Evolutionary conservation across 169 alveolate species (phyloP).

Genomic region (Babesia ovis): DNA sequence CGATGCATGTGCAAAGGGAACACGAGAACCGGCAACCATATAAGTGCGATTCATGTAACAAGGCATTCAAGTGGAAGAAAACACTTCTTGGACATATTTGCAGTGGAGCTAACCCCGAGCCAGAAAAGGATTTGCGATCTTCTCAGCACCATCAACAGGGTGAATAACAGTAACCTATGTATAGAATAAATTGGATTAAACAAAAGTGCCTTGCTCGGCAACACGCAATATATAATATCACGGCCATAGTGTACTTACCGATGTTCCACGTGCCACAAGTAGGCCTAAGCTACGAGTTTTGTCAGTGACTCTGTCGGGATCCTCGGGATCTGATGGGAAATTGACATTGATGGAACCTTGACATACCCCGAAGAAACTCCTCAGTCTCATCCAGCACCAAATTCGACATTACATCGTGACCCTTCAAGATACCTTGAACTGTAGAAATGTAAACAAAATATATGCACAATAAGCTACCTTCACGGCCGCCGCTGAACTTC

Average conservation of each 20-base stretch:
- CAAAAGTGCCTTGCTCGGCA: background rate
- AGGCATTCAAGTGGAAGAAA: conserved; percentile 38
- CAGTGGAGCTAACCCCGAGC: conserved; percentile 39
- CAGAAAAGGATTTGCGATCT: conserved; percentile 82
- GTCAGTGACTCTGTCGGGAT: conserved; percentile 74
- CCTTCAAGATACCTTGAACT: conserved; percentile 86
- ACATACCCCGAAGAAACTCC: conserved; percentile 83
- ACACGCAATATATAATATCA: background rate
- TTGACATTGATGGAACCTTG: background rate
- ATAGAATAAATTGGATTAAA: background rate
- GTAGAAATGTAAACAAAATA: conserved; percentile 1
- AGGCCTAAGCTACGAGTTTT: conserved; percentile 83
- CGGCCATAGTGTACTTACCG: conserved; percentile 63
- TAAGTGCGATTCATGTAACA: conserved; percentile 50
- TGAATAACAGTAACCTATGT: conserved; percentile 78
- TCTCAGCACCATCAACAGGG: conserved; percentile 86
- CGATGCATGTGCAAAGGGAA: conserved; percentile 17
- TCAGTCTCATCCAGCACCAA: conserved; percentile 86
- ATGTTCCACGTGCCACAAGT: conserved; percentile 89
- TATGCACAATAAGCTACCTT: conserved; percentile 65
- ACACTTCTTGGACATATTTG: conserved; percentile 42
- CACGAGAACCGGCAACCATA: conserved; percentile 12
- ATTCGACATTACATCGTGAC: conserved; percentile 87
- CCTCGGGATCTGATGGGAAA: conserved; percentile 77
- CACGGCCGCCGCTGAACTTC: conserved; percentile 86